These are phyloP conservation scores for Melastoma malabathricum DNA, from an alignment of 345 rosid genomes.

Conservation along the genomic window DNA sequence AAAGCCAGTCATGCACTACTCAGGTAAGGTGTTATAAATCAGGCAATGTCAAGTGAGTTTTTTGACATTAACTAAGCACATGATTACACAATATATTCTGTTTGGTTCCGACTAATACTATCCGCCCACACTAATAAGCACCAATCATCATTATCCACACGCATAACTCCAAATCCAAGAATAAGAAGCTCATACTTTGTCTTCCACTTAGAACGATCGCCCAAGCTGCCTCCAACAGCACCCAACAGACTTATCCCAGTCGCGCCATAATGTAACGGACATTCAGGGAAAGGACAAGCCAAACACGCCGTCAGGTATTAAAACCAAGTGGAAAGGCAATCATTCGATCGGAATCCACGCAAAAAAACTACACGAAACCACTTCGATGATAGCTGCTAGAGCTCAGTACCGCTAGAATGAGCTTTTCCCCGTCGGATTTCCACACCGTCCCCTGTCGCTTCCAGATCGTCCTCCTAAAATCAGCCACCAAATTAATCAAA, in stretches of 20 bases:
- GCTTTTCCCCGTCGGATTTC: conserved; percentile 27
- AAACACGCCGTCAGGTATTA: not conserved
- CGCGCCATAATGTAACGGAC: conserved; percentile 2
- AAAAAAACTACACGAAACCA: not conserved
- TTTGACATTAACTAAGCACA: too few species aligned
- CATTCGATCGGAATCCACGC: not conserved
- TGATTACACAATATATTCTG: too few species aligned
- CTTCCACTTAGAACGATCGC: conserved; percentile 54
- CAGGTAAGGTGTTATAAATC: too few species aligned
- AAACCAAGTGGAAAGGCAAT: not conserved
- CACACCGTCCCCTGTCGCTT: conserved; percentile 17
- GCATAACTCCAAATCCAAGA: not conserved
- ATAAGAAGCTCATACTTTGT: conserved; percentile 39
- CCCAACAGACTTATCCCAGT: conserved; percentile 28
- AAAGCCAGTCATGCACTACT: too few species aligned
- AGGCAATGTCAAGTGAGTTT: too few species aligned
- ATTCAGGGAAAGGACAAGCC: not conserved
- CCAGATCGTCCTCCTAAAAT: conserved; percentile 30
- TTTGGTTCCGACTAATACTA: too few species aligned
- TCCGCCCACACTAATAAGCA: too few species aligned
- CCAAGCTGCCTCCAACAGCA: conserved; percentile 21
- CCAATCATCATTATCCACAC: too few species aligned
- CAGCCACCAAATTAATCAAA: not conserved
- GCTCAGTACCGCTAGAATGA: conserved; percentile 13
- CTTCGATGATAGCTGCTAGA: conserved; percentile 1